These are phyloP conservation scores for Blyttiomyces sp. DNA, from an alignment of 371 early-diverging fungal genomes.

Conservation along the genomic window DNA sequence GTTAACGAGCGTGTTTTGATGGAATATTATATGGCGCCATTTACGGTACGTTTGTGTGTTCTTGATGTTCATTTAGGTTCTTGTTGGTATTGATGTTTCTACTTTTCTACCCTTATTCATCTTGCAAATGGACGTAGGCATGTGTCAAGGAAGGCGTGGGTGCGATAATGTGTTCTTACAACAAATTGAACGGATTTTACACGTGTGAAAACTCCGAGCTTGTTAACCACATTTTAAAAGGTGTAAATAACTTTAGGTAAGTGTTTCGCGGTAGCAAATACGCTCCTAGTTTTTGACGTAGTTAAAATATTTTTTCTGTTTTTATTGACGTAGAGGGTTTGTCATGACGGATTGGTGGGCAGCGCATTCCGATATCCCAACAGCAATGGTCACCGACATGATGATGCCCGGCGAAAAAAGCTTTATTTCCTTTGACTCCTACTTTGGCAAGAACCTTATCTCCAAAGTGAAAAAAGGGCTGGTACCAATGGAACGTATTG, in stretches of 20 bases:
- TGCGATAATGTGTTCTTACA: constrained; percentile 59
- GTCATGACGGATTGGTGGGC: constrained; percentile 42
- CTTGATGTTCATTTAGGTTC: neutral
- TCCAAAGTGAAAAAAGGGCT: constrained; percentile 11
- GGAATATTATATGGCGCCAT: constrained; percentile 58
- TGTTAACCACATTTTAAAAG: constrained; percentile 45
- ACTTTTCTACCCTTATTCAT: no score
- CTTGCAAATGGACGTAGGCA: no score
- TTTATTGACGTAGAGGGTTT: no score
- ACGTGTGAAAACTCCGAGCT: constrained; percentile 50
- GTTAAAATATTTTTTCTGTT: no score
- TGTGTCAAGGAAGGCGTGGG: constrained; percentile 53
- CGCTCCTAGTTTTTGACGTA: no score
- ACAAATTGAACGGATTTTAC: constrained; percentile 45
- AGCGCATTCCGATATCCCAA: constrained; percentile 15
- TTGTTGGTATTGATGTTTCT: no score
- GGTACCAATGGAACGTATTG: constrained; percentile 31
- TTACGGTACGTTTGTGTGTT: constrained; percentile 13
- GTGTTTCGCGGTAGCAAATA: no score
- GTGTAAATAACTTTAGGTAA: constrained; percentile 4
- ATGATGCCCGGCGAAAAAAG: constrained; percentile 51
- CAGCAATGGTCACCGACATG: constrained; percentile 55
- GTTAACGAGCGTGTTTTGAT: constrained; percentile 52
- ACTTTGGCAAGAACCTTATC: constrained; percentile 26
- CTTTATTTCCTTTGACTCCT: neutral